Base-by-base conservation (phyloP, 2,329 filamentous ascomycete genomes). In the Ceratocystis eucalypticola region DNA sequence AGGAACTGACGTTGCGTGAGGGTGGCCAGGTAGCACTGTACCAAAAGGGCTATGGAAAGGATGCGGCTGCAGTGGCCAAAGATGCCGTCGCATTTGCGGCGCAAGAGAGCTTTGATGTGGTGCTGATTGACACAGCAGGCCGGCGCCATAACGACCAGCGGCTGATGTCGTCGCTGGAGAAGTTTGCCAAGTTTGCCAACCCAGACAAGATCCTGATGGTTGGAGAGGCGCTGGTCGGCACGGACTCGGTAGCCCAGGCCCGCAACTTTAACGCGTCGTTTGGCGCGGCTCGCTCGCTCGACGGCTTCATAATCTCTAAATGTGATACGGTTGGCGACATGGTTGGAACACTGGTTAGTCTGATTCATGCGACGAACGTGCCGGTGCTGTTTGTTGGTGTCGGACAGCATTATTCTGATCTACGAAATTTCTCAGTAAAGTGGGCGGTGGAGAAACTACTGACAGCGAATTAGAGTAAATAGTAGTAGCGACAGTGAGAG, bases 191-290 rank as follows among this genome's bases (percentile, higher is more conserved):
- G 74, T 88, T 97, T 71, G 94, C 94, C 0, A 85, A 93, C 70
- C 95, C 95, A 0, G 93, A 99, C 77, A 97, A 99, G 81, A 96
- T 99, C 70, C 85, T 99, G 74, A 97, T 99, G 92, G 94, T 99
- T 69, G 82, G 80, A 72, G 81, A 83, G 82, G 94, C 94, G 7
- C 83, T 99, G 30, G 95, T 99, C 0, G 94, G 94, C 67, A 96
- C 91, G 3, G 95, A 99, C 76, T 91, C 88, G 3, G 94, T 99
- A 25, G 91, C 91, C 61, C 94, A 99, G 77, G 94, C 95, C 2
- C 84, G 92, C 72, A 96, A 96, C 77, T 99, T 99, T 79, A 96
- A 96, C 74, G 85, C 87, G 46, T 89, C 90, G 1, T 97, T 99
- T 77, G 95, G 94, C 41, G 80, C 84, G 4, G 86, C 85, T 15